Evolutionary conservation across 2,329 filamentous ascomycete species (phyloP).

Genomic region (Emericellopsis cladophorae): DNA sequence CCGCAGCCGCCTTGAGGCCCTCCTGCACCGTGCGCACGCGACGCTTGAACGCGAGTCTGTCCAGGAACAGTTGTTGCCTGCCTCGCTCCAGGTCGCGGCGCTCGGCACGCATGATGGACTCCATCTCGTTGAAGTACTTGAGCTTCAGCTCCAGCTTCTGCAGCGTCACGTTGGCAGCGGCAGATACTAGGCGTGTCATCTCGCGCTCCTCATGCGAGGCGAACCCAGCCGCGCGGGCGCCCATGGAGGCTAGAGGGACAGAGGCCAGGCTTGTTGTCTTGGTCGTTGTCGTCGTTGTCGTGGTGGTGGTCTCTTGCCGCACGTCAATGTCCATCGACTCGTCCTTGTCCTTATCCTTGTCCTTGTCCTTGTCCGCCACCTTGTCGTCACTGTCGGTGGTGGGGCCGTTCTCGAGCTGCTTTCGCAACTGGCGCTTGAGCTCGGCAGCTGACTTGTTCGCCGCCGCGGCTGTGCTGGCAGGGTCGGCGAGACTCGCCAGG

Average conservation of each 20-base stretch:
- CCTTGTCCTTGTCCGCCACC: constrained; percentile 44
- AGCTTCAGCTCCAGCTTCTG: constrained; percentile 95
- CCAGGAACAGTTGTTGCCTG: constrained; percentile 85
- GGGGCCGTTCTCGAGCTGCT: constrained; percentile 53
- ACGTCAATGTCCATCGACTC: constrained; percentile 55
- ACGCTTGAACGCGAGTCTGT: constrained; percentile 81
- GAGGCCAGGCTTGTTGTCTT: constrained; percentile 47
- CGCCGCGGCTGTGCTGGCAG: constrained; percentile 78
- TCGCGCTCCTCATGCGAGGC: constrained; percentile 95
- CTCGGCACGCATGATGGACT: constrained; percentile 82
- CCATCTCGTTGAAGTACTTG: constrained; percentile 93
- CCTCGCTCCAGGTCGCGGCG: constrained; percentile 84
- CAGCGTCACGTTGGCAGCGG: constrained; percentile 84
- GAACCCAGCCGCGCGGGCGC: constrained; percentile 73
- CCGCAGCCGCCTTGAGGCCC: constrained; percentile 44
- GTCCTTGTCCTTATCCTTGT: constrained; percentile 42
- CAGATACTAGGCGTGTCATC: constrained; percentile 85
- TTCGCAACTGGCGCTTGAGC: constrained; percentile 67
- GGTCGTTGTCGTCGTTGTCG: constrained; percentile 33
- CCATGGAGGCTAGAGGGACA: constrained; percentile 74
- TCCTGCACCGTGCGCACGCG: constrained; percentile 76
- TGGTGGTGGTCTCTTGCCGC: constrained; percentile 35
- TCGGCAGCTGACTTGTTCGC: constrained; percentile 80
- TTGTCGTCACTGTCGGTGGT: constrained; percentile 17
- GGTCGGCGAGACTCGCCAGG: constrained; percentile 81